Evolutionary conservation across 139 green algal species (phyloP).

Genomic region (Picochlorum costavermella): DNA sequence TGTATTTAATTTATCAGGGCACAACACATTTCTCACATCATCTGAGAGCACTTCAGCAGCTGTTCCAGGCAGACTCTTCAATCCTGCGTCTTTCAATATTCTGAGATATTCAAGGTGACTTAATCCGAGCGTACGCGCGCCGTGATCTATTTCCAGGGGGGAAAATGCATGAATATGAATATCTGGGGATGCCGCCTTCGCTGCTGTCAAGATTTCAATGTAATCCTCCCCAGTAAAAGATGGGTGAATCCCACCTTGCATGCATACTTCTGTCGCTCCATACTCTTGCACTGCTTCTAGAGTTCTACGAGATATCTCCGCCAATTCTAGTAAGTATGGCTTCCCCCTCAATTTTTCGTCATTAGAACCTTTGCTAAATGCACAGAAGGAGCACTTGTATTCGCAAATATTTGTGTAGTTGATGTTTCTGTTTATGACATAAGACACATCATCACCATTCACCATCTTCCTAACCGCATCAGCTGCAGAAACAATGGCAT

Average conservation of each 20-base stretch:
- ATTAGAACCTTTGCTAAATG: slow-evolving; percentile 48
- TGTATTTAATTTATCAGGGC: slow-evolving; percentile 76
- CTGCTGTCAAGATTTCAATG: slow-evolving; percentile 59
- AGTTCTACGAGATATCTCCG: slow-evolving; percentile 56
- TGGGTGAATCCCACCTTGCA: slow-evolving; percentile 83
- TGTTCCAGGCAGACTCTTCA: slow-evolving; percentile 75
- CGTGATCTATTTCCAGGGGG: slow-evolving; percentile 55
- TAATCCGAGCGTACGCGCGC: slow-evolving; percentile 47
- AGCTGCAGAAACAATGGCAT: slow-evolving; percentile 44
- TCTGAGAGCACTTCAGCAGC: slow-evolving; percentile 83
- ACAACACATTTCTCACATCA: slow-evolving; percentile 52
- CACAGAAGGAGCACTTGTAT: slow-evolving; percentile 64
- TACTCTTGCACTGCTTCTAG: slow-evolving; percentile 65
- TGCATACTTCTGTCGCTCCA: slow-evolving; percentile 78
- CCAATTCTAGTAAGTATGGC: slow-evolving; percentile 63
- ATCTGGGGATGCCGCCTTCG: slow-evolving; percentile 54
- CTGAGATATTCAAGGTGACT: slow-evolving; percentile 40
- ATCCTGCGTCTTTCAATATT: slow-evolving; percentile 45
- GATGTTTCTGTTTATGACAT: slow-evolving; percentile 81
- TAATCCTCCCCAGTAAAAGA: slow-evolving; percentile 75
- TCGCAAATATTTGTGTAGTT: slow-evolving; percentile 76
- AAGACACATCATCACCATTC: slow-evolving; percentile 59
- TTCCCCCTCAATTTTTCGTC: slow-evolving; percentile 53
- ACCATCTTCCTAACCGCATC: slow-evolving; percentile 46
- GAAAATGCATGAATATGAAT: slow-evolving; percentile 87